Conservation (phyloP, 78 protist genomes). For the Polysphondylium violaceum region DNA sequence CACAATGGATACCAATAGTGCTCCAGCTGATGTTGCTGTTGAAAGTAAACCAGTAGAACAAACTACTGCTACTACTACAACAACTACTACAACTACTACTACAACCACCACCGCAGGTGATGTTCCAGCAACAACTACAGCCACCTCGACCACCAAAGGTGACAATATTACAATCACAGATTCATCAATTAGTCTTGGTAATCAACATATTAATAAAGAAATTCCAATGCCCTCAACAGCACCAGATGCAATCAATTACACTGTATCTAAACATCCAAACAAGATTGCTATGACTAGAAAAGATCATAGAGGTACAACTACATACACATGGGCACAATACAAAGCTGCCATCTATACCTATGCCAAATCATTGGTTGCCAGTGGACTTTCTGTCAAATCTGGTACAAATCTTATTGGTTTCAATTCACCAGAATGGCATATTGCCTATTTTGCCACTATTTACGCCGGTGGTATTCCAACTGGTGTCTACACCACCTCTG, state of each 20-base stretch:
- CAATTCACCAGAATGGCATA: constrained; percentile 92
- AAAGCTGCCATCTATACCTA: constrained; percentile 11
- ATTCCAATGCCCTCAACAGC: constrained; percentile 61
- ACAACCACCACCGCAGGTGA: not conserved
- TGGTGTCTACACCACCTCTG: constrained; percentile 88
- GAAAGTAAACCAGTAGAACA: too few relatives aligned
- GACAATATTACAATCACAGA: not conserved
- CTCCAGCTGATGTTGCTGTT: too few relatives aligned
- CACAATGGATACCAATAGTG: too few relatives aligned
- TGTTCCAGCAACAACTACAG: not conserved
- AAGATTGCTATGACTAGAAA: constrained; percentile 57
- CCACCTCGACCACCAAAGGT: not conserved
- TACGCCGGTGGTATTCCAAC: constrained; percentile 88
- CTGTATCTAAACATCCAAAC: constrained; percentile 14
- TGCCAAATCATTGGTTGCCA: constrained; percentile 67
- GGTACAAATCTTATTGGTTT: constrained; percentile 88
- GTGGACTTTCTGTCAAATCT: constrained; percentile 42
- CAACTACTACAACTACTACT: not conserved
- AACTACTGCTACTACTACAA: not conserved
- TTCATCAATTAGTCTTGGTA: constrained; percentile 1
- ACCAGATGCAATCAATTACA: constrained; percentile 40
- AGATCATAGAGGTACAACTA: constrained; percentile 5
- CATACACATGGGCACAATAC: constrained; percentile 82
- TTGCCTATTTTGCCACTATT: constrained; percentile 83
- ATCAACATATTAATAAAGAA: not conserved